Evolutionary conservation across 352 stramenopile genomes (phyloP).

Genomic region (Peronosclerospora sorghi): DNA sequence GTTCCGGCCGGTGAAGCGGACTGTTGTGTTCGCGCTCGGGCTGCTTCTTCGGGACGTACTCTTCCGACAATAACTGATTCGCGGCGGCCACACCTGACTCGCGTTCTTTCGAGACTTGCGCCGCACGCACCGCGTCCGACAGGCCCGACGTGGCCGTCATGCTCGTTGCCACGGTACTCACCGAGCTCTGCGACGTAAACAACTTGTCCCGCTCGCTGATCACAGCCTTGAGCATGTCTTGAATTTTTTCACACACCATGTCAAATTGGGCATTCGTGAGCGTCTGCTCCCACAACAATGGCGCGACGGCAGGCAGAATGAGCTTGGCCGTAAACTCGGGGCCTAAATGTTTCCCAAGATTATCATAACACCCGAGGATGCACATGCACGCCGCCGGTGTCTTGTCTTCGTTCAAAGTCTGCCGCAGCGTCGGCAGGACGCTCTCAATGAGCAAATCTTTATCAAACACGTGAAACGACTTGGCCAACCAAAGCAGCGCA

Average conservation of each 20-base stretch:
- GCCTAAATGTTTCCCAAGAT: slow-evolving; percentile 77
- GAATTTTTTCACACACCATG: slow-evolving; percentile 77
- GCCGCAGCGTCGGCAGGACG: slow-evolving; percentile 60
- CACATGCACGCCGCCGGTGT: slow-evolving; percentile 81
- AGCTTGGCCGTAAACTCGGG: slow-evolving; percentile 76
- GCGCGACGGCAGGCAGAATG: slow-evolving; percentile 70
- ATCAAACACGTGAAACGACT: slow-evolving; percentile 85
- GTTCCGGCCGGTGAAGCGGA: slow-evolving; percentile 31
- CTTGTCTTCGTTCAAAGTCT: slow-evolving; percentile 72
- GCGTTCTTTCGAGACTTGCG: slow-evolving; percentile 52
- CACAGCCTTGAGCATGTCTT: slow-evolving; percentile 84
- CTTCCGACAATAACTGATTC: slow-evolving; percentile 72
- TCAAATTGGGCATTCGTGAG: slow-evolving; percentile 81
- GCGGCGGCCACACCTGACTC: slow-evolving; percentile 50
- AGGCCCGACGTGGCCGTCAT: slow-evolving; percentile 57
- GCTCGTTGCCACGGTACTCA: slow-evolving; percentile 45
- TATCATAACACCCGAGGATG: slow-evolving; percentile 82
- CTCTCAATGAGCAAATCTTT: slow-evolving; percentile 80
- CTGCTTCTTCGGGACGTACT: slow-evolving; percentile 59
- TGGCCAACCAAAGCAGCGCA: slow-evolving; percentile 73
- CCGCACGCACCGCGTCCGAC: slow-evolving; percentile 50
- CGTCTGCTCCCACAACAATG: slow-evolving; percentile 66
- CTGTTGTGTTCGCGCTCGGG: slow-evolving; percentile 8
- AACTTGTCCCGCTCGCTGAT: slow-evolving; percentile 74
- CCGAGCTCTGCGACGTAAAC: slow-evolving; percentile 58